Evolutionary conservation across 2,329 filamentous ascomycete species (phyloP).

Genomic region (Neonectria faginata): DNA sequence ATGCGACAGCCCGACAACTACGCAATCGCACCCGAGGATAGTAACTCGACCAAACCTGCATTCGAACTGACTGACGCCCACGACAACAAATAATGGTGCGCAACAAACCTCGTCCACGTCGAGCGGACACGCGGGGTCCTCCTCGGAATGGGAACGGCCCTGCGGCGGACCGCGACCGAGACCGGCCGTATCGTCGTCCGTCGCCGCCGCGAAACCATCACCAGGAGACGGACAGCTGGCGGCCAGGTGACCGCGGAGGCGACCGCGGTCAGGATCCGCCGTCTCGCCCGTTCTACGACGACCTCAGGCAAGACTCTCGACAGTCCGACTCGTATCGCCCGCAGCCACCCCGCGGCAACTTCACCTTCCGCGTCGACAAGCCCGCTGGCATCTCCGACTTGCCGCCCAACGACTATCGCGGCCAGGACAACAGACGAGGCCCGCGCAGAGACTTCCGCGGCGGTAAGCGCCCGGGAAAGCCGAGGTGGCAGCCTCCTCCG

Average conservation of each 20-base stretch:
- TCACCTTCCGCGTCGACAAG: slow-evolving; percentile 67
- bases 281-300: slow-evolving; percentile 40
- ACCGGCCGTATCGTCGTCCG: slow-evolving; percentile 32
- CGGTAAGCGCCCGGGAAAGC: slow-evolving; percentile 45
- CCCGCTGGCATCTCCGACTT: slow-evolving; percentile 60
- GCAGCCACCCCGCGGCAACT: slow-evolving; percentile 59
- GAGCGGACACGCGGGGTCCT: slow-evolving; percentile 26
- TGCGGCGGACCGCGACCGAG: slow-evolving; percentile 16
- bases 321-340: slow-evolving; percentile 47
- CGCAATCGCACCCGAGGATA: slow-evolving; percentile 1
- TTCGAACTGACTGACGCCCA: not conserved
- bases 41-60: not conserved
- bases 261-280: slow-evolving; percentile 37
- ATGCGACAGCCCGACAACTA: slow-evolving; percentile 30
- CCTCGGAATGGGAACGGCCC: slow-evolving; percentile 35
- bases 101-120: slow-evolving; percentile 32
- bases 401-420: slow-evolving; percentile 34
- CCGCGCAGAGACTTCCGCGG: slow-evolving; percentile 43
- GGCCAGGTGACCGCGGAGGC: slow-evolving; percentile 39
- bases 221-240: slow-evolving; percentile 47
- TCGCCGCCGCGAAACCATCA: slow-evolving; percentile 34
- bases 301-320: slow-evolving; percentile 43
- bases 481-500: slow-evolving; percentile 53
- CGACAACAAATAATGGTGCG: slow-evolving; percentile 31
- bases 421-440: slow-evolving; percentile 36